A percentile compares a stretch with the other conserved stretches of the same genome.
These are phyloP conservation scores for Sclerotinia spermophila DNA, from an alignment of 2,329 filamentous ascomycete genomes.

Conservation along the genomic window DNA sequence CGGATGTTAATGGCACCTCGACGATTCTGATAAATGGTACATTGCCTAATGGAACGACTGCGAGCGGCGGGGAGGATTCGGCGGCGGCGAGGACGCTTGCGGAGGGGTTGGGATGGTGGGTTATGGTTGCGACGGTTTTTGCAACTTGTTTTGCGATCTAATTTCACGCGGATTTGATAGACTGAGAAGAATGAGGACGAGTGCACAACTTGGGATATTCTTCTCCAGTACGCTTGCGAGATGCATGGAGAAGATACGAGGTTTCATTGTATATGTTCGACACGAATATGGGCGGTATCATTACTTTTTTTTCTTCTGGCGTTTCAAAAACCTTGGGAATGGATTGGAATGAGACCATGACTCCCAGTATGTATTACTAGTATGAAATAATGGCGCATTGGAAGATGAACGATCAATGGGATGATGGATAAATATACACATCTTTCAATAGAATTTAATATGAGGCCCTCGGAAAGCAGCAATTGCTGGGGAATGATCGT, in stretches of 20 bases:
- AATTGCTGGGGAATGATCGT: not conserved
- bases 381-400: not conserved
- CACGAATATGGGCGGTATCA: not conserved
- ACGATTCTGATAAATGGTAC: slow-evolving; percentile 74
- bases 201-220: not conserved
- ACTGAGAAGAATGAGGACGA: not conserved
- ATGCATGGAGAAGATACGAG: not conserved
- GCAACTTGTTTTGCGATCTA: slow-evolving; percentile 13
- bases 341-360: not conserved
- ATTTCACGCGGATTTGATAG: not conserved
- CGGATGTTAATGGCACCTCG: slow-evolving; percentile 57
- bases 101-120: slow-evolving; percentile 31
- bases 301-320: not conserved
- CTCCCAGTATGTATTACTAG: not conserved
- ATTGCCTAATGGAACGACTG: slow-evolving; percentile 63
- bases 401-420: not conserved
- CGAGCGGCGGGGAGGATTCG: slow-evolving; percentile 44
- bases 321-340: not conserved
- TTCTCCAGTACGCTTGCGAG: not conserved
- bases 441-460: not conserved
- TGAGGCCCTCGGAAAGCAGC: not conserved
- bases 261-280: slow-evolving; percentile 4
- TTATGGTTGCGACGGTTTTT: slow-evolving; percentile 33
- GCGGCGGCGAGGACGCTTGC: slow-evolving; percentile 23
- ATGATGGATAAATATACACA: not conserved